Evolutionary conservation across 176 grass and related monocot species (phyloP), one percentile per base, ranked within the genome.

Genomic region (Aegilops longissima): DNA sequence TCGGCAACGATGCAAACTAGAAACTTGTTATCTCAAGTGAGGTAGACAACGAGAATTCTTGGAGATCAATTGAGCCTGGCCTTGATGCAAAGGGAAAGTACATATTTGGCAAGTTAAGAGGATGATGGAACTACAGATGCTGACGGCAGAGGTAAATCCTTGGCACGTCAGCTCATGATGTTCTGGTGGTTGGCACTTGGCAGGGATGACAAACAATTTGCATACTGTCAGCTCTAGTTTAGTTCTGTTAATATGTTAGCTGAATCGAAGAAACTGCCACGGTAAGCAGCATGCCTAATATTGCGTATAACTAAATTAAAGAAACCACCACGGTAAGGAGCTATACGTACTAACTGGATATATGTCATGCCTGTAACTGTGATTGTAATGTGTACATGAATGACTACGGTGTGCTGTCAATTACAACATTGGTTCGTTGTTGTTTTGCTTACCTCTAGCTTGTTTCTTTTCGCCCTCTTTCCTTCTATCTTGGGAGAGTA

Each of bases 381-480:
- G 85, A 88, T 82, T 88, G 44, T 72, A 51, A 13, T 65, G 12
- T 70, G 29, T 64, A 80, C 44, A 76, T 9, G 68, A 81, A 63
- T 39, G 5, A 12, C 66, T 35, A 49, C 3, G 31, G 61, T 40
- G 38, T 39, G 38, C 29, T 39, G 59, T 72, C 24, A 78, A 35
- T 77, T 77, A 35, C 33, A 64, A 10, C 71, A 66, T 34, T 33
- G 17, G n/a, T 47, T 70, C 20, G 23, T 39, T n/a, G 2, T 87
- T 3, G 52, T 59, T 59, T 59, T 79, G n/a, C 39, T 77, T 44
- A 17, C 6, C 0, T 83, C n/a, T 86, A 45, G n/a, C 44, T 49
- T 52, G 12, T 66, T 38, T 40, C 17, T 49, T 82, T 61, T 61
- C 4, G 1, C 12, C 1, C 5, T 35, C 38, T 63, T 38, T 66